Base-by-base conservation (phyloP, 257 asterid genomes). In the Solanum tarapatanum region DNA sequence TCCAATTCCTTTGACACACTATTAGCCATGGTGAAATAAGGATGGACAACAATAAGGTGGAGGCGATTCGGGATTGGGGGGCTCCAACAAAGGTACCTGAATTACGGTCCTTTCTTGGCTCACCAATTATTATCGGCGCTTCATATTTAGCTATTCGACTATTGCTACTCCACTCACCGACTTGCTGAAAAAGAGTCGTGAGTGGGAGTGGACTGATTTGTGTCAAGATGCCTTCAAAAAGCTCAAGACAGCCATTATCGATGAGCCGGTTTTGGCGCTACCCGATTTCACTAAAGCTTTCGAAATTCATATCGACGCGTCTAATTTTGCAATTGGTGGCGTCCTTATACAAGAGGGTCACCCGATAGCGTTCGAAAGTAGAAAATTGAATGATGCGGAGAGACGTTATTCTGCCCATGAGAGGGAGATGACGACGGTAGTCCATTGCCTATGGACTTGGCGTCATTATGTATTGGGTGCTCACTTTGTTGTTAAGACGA, bases 191-290 rank as follows among this genome's bases (percentile, higher is more conserved):
- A 55, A 7, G 64, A 11, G 24, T 55, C 6, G 4, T 58, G 12
- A 58, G 26, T 21, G 12, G 68, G 26, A 58, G 10, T 58, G 68
- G 68, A 19, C 2, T 21, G 68, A 21, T 21, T 7, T 7, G 5
- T 58, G 5, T 9, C 2, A 21, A 3, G 66, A 21, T 21, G 2
- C 12, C 5, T 21, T 58, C 4, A 0, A 21, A 3, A 58, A 21
- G 2, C 4, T 58, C 5, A 21, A 58, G 66, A 26, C 12, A 7
- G 26, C 11, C 5, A 8, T 58, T 3, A 58, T 5, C 11, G 10
- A 58, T 19, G 11, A 58, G 11, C 26, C 2, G 0, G 0, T 58
- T 8, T 58, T 21, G 26, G 5, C 66, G 0, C 1, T 58, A 11
- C 24, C 4, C 0, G 24, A 58, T 21, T 7, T 21, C 4, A 21